Base-by-base conservation (phyloP, 495 filamentous ascomycete genomes). In the Parathielavia appendiculata region DNA sequence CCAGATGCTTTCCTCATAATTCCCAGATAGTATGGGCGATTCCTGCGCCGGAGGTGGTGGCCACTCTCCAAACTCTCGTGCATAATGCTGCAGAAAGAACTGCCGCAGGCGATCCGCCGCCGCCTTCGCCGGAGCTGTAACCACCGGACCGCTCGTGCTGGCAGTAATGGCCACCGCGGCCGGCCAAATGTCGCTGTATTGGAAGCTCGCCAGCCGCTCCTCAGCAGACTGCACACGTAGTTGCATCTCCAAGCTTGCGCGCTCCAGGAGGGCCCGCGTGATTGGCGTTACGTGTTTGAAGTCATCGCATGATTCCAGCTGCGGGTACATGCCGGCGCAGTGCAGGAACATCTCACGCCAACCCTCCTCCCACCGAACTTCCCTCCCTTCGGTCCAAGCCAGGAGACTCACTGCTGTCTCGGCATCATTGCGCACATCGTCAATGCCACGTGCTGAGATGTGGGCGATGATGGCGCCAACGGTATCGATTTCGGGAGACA, bases 311-410 rank as follows among this genome's bases (percentile, higher is more conserved):
- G 71, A 66, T 61, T 85, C 79, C 20, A 86, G 64, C 6, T 73
- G 75, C 23, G 78, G 71, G 57, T 82, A 78, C 83, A 87, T 83
- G 13, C 86, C 86, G 14, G 79, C 82, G 59, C 80, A 82, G 57
- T 90, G 86, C 12, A 83, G 75, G 64, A 86, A 90, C 17, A 82
- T 76, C 66, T 89, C 86, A 4, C 79, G 76, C 79, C 85, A 90
- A 17, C 85, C 83, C 57, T 83, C 79, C 23, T 82, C 77, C 77
- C 85, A 84, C 19, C 79, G 78, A 5, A 87, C 80, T n/a, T 71
- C 76, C 10, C 76, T 71, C 13, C 69, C 73, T 61, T 89, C 86
- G 22, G 80, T 82, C 77, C 81, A 90, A 10, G 82, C 81, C 20
- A 90, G 71, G 5, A 89, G 66, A 5, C 81, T 79, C 3, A 84